These are phyloP conservation scores for Parasarocladium wereldwijsianum DNA, from an alignment of 2,329 filamentous ascomycete species.

Conservation along the genomic window DNA sequence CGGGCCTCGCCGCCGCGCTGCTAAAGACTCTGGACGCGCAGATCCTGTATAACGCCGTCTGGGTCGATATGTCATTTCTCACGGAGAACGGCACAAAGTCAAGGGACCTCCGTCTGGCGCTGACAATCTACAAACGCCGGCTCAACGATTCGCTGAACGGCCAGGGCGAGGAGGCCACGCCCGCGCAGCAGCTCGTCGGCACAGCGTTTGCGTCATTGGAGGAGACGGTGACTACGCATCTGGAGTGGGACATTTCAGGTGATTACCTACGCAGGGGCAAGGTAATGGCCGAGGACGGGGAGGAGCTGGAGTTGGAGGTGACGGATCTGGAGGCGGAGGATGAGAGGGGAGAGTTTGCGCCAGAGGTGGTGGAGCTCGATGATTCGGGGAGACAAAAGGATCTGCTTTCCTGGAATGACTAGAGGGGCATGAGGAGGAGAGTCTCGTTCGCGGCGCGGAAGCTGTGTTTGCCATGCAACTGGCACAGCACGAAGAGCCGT, in stretches of 20 bases:
- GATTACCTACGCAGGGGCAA: slow-evolving; percentile 32
- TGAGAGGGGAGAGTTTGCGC: slow-evolving; percentile 36
- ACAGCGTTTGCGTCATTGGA: slow-evolving; percentile 28
- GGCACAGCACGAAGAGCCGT: too few relatives aligned
- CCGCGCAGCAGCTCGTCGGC: slow-evolving; percentile 27
- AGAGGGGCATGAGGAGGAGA: slow-evolving; percentile 6
- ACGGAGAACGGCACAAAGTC: slow-evolving; percentile 18
- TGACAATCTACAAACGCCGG: slow-evolving; percentile 39
- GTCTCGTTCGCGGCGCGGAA: not conserved
- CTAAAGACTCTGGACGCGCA: slow-evolving; percentile 38
- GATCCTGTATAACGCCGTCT: slow-evolving; percentile 34
- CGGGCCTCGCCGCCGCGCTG: slow-evolving; percentile 29
- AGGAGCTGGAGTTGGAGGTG: slow-evolving; percentile 31
- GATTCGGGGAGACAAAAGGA: slow-evolving; percentile 35
- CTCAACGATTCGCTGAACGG: slow-evolving; percentile 30
- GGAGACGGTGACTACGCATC: slow-evolving; percentile 17
- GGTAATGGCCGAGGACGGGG: slow-evolving; percentile 37
- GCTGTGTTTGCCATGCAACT: too few relatives aligned
- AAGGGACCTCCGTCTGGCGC: slow-evolving; percentile 26
- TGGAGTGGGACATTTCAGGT: slow-evolving; percentile 42
- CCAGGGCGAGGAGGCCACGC: slow-evolving; percentile 11
- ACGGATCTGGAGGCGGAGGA: slow-evolving; percentile 39
- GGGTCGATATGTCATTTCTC: slow-evolving; percentile 30
- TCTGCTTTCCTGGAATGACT: slow-evolving; percentile 32
- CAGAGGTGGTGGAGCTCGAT: slow-evolving; percentile 37